Evolutionary conservation across 2,329 filamentous ascomycete species (phyloP), one percentile per base, ranked within the genome.

Genomic region (Talaromyces sp.): DNA sequence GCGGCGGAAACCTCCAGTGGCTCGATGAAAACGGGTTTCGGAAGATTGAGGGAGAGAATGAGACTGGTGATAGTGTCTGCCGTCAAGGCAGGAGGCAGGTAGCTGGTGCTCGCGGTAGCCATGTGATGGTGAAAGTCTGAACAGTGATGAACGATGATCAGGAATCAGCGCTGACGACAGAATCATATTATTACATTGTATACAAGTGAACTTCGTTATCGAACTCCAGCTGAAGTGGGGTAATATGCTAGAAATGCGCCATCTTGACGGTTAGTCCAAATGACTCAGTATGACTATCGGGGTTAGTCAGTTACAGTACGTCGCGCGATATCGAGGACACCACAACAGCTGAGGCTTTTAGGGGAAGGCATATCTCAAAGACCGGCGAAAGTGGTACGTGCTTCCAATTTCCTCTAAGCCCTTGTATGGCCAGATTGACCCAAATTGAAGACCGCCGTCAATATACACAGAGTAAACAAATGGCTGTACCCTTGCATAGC

Each of bases 1-100:
- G 63, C 60, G 2, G 63, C 60, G 21, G 44, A 55, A 14, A 56
- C 56, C 25, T 63, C 48, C n/a, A 64, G 48, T 5, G 60, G 56
- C 16, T 56, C 37, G 42, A 64, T 64, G 18, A 42, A 25, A 31
- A 25, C 42, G 7, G 60, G 60, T 12, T 11, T 44, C 9, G 37
- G 54, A 21, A 63, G 60, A 28, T 40, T 37, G 31, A 64, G 21
- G 6, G 39, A 14, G 60, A 60, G 35, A 11, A 63, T 39, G n/a
- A 60, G 28, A 28, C 25, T 9, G 5, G 54, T 44, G 33, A 64
- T 60, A 14, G 37, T 40, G 31, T 57, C 48, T 8, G 44, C 35
- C n/a, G 37, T 42, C n/a, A 64, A 28, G 2, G 60, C 28, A 33
- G n/a, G 55, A 28, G 63, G 63, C n/a, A 63, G 63, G 16, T 63